Percentiles rank a stretch among this genome's conserved stretches.
Conservation (phyloP, 164 flowering plant species). For the Kingdonia uniflora region DNA sequence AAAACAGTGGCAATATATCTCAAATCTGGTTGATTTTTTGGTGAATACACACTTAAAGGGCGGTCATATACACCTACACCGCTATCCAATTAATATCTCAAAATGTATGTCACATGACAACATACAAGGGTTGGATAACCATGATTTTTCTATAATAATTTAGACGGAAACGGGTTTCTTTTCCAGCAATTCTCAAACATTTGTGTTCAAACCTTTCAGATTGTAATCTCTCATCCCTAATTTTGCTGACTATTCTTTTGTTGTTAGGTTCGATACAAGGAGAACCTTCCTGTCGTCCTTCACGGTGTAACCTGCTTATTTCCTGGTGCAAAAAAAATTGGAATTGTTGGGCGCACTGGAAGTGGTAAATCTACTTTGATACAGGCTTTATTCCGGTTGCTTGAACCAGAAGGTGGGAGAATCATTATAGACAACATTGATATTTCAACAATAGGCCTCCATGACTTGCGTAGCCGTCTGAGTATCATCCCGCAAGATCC, state of each 20-base stretch:
- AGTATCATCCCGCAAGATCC: conserved; percentile 98
- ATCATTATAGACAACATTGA: conserved; percentile 82
- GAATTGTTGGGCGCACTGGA: conserved; percentile 96
- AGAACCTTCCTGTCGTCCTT: conserved; percentile 89
- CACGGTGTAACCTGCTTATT: conserved; percentile 65
- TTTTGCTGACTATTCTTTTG: not conserved
- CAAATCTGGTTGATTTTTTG: no score
- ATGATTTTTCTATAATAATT: no score
- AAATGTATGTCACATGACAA: no score
- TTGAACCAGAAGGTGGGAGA: conserved; percentile 76
- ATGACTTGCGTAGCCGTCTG: conserved; percentile 80
- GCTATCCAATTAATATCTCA: no score
- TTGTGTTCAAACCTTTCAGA: no score
- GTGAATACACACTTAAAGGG: no score
- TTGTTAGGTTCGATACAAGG: conserved; percentile 85
- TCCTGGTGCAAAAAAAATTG: conserved; percentile 92
- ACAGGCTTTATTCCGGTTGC: conserved; percentile 80
- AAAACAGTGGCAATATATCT: no score
- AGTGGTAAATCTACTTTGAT: conserved; percentile 96
- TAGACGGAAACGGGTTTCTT: no score
- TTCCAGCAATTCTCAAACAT: no score
- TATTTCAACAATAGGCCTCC: conserved; percentile 80
- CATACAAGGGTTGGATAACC: no score
- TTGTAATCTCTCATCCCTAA: not conserved
- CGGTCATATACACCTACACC: no score